Evolutionary conservation across 2,329 filamentous ascomycete species (phyloP).

Genomic region (Lachnellula arida): DNA sequence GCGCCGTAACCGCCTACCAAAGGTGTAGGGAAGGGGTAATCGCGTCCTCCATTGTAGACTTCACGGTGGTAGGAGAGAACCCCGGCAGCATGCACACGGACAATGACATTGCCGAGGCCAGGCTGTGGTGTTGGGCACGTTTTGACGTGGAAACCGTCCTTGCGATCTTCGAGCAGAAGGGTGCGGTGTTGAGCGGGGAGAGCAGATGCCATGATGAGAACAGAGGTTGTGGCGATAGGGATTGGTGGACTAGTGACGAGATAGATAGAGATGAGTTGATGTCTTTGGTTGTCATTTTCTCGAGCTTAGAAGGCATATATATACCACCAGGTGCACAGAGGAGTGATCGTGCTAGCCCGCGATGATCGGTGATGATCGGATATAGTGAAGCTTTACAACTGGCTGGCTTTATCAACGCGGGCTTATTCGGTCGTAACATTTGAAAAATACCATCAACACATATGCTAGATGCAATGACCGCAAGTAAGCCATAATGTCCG

Average conservation of each 20-base stretch:
- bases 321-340: background rate
- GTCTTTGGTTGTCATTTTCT: background rate
- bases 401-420: background rate
- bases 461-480: too few species aligned
- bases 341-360: background rate
- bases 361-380: background rate
- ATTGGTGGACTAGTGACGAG: background rate
- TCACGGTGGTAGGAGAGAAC: constrained; percentile 36
- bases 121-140: constrained; percentile 31
- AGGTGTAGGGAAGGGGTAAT: constrained; percentile 29
- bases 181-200: constrained; percentile 3
- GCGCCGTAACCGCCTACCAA: constrained; percentile 29
- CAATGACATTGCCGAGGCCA: constrained; percentile 33
- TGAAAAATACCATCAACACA: too few species aligned
- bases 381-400: background rate
- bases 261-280: background rate
- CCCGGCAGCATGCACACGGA: constrained; percentile 33
- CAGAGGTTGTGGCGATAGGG: background rate
- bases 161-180: background rate
- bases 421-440: background rate
- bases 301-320: background rate
- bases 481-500: too few species aligned
- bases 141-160: constrained; percentile 8
- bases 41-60: constrained; percentile 31
- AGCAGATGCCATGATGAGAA: background rate